Base-by-base conservation (phyloP, 2,329 filamentous ascomycete species). In the Pseudogymnoascus sp. region DNA sequence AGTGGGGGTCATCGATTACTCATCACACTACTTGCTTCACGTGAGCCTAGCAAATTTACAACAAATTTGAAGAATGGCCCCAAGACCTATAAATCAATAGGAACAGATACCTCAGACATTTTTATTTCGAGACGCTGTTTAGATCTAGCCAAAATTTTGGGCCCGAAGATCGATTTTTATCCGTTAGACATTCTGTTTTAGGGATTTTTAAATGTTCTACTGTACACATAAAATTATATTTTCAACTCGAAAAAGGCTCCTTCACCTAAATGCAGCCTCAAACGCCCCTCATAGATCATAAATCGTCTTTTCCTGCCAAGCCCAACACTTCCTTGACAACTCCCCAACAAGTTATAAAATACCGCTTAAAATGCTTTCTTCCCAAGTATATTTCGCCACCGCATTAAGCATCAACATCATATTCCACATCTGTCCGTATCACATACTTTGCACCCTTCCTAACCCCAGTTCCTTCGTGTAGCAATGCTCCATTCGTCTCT, bases 391-490 rank as follows among this genome's bases (percentile, higher is more conserved):
- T 56, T 35, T 35, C 16, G 28, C 50, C 50, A 18, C 28, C 28
- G 10, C 50, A 56, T 56, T 21, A 35, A 4, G 50, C 50, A 56
- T 71, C 69, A 33, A 89, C 76, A 72, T 90, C 87, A 66, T 89
- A 90, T 72, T 88, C 82, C 3, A 90, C 83, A 71, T 90, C 87
- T 0, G 86, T 89, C 63, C 87, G 74, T 50, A 90, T 89, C 1
- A 90, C 84, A 70, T 90, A 90, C 72, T 83, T 83, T 0, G 84
- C 83, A 0, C 84, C 86, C 68, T 82, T 83, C n/a, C 80, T 78
- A 0, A 90, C 87, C 0, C 87, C 87, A 0, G 87, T 89, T 0
- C 87, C 87, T 70, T 90, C 87, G 67, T 90, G 87, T 64, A 90
- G 69, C 62, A 89, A 71, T 4, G 85, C 85, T 0, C 85, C 85